Base-by-base conservation (phyloP, 2,329 filamentous ascomycete species). In the Xylariales sp. region DNA sequence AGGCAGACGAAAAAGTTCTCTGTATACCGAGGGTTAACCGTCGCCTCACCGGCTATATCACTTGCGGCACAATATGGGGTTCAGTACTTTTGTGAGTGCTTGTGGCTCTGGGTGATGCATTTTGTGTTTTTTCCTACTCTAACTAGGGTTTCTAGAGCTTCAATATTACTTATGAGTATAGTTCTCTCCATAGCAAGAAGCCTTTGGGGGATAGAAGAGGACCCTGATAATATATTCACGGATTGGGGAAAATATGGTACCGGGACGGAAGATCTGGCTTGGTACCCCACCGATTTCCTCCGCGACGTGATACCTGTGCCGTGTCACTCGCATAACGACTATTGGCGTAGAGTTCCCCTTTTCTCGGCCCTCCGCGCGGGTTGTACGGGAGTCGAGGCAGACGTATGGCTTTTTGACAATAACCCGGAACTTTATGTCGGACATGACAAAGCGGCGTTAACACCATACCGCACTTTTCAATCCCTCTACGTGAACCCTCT, bases 321-420 rank as follows among this genome's bases (percentile, higher is more conserved):
- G 1, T 90, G 88, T 69, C 89, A 91, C 76, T 90, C 87, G 1
- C 90, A 92, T 75, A 92, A 92, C 72, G 90, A 93, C 76, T 93
- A 92, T 77, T 90, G 88, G 87, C 85, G 89, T 56, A 81, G 82
- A 18, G 81, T 86, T 0, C 90, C 90, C 0, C 81, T 93, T 3
- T 89, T 86, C 72, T 87, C 87, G 10, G 91, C 90, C 28, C 77
- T 90, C 1, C 77, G 81, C 7, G 84, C 85, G 5, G 87, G 89
- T 6, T 91, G 88, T 71, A 86, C 87, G 5, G 86, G 89, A 9
- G 83, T 91, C 3, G 91, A 93, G 78, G 90, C 89, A 2, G 91
- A 93, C 74, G 86, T 93, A 28, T 93, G 89, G 88, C 81, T 87
- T 1, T 84, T 84, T 55, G 82, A 85, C 32, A 63, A 75, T 39